A percentile compares a stretch with the other conserved stretches of the same genome.
Evolutionary conservation across 2,329 filamentous ascomycete species (phyloP).

Genomic region (Alternaria arborescens): DNA sequence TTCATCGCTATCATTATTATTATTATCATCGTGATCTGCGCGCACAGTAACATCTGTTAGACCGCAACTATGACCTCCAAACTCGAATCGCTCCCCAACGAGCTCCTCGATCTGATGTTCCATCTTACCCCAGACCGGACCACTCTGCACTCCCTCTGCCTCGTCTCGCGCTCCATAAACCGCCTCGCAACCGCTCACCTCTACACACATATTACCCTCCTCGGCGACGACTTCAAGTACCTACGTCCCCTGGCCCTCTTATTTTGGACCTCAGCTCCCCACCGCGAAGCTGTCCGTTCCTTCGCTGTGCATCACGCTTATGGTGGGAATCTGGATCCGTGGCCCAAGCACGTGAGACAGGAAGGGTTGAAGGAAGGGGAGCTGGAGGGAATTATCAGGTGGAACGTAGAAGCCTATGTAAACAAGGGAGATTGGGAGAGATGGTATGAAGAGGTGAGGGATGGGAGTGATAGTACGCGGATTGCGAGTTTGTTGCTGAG

Average conservation of each 20-base stretch:
- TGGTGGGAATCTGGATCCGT: conserved; percentile 23
- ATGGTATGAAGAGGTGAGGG: conserved; percentile 18
- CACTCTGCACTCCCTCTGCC: conserved; percentile 14
- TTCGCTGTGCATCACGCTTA: conserved; percentile 23
- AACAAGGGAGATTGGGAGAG: conserved; percentile 7
- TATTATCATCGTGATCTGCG: background rate
- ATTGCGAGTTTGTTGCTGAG: conserved; percentile 26
- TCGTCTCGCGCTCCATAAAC: conserved; percentile 22
- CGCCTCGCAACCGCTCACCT: conserved; percentile 25
- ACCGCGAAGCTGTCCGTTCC: conserved; percentile 14
- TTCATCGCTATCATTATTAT: background rate
- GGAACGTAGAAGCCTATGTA: conserved; percentile 12
- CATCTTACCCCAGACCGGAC: background rate
- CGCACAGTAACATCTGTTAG: too few species aligned
- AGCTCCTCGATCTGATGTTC: conserved; percentile 24
- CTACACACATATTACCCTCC: conserved; percentile 22
- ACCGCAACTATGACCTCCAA: background rate
- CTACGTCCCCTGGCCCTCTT: conserved; percentile 23
- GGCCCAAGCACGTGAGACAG: conserved; percentile 13
- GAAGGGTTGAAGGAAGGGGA: background rate
- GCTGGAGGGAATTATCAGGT: conserved; percentile 13
- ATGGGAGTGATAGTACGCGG: conserved; percentile 21
- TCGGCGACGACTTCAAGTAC: conserved; percentile 11
- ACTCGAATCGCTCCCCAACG: conserved; percentile 21
- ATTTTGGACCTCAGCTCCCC: conserved; percentile 19